Evolutionary conservation across 805 yeast species (phyloP).

Genomic region (Candida loeiensis): DNA sequence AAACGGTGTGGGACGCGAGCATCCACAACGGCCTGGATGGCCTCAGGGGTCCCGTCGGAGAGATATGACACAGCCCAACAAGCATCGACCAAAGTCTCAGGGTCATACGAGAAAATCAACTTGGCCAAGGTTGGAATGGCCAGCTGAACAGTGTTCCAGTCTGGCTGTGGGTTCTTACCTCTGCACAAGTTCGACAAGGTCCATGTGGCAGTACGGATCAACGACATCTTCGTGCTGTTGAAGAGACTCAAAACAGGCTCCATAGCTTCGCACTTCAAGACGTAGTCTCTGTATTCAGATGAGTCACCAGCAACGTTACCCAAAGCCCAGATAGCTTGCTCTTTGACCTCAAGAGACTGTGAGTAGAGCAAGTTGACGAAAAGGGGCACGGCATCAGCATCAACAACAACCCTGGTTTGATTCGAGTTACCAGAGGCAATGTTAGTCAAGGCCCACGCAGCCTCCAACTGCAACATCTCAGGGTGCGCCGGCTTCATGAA

Average conservation of each 20-base stretch:
- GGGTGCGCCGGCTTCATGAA: conserved; percentile 74
- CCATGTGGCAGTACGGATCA: conserved; percentile 97
- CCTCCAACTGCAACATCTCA: conserved; percentile 89
- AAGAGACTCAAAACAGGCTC: conserved; percentile 79
- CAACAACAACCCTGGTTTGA: conserved; percentile 88
- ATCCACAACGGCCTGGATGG: conserved; percentile 95
- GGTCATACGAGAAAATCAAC: conserved; percentile 84
- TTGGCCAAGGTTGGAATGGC: conserved; percentile 91
- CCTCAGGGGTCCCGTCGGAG: conserved; percentile 88
- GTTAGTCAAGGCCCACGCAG: conserved; percentile 99
- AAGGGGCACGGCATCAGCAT: conserved; percentile 89
- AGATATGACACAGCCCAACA: conserved; percentile 98
- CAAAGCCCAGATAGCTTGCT: conserved; percentile 98
- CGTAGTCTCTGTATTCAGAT: conserved; percentile 83
- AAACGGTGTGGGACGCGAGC: conserved; percentile 92
- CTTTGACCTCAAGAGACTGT: conserved; percentile 85
- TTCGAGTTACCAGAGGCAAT: conserved; percentile 91
- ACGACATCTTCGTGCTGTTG: conserved; percentile 77
- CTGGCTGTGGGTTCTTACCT: conserved; percentile 95
- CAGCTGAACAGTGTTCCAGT: conserved; percentile 81
- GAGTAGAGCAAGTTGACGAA: conserved; percentile 81
- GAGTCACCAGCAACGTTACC: conserved; percentile 99
- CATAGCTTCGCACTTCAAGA: conserved; percentile 81
- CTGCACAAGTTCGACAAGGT: conserved; percentile 94
- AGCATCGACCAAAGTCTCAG: conserved; percentile 93